A percentile compares a stretch with the other conserved stretches of the same genome.
These are phyloP conservation scores for Arctium minus DNA, from an alignment of 129 eudicot genomes.

Conservation along the genomic window DNA sequence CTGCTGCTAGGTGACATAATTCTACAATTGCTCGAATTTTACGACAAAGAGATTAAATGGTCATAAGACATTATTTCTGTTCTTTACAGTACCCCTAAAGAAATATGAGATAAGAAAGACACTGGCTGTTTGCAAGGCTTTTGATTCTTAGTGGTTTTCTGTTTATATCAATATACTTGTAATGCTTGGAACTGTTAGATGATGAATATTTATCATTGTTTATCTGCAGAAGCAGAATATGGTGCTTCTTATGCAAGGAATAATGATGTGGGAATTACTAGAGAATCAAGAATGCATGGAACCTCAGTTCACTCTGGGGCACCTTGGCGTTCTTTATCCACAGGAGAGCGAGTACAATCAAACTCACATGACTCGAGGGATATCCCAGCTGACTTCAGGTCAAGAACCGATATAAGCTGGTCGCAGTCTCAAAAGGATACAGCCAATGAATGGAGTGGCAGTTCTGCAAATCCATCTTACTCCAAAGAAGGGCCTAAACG, in stretches of 20 bases:
- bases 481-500: constrained; percentile 33
- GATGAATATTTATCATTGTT: background rate
- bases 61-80: background rate
- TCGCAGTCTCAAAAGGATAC: constrained; percentile 36
- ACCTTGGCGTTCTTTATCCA: constrained; percentile 57
- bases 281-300: constrained; percentile 50
- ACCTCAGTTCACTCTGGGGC: constrained; percentile 37
- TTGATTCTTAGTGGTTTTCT: background rate
- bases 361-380: constrained; percentile 43
- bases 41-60: background rate
- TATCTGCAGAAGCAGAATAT: constrained; percentile 37
- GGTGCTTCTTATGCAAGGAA: constrained; percentile 30
- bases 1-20: background rate
- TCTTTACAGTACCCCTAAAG: background rate
- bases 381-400: constrained; percentile 29
- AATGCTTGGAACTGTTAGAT: background rate
- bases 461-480: constrained; percentile 30
- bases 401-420: constrained; percentile 42
- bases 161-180: background rate
- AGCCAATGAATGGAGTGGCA: constrained; percentile 18
- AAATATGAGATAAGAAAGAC: background rate
- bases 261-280: constrained; percentile 36
- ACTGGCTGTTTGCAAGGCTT: background rate
- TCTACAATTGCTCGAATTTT: background rate
- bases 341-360: constrained; percentile 36